A percentile compares a stretch with the other conserved stretches of the same genome.
Evolutionary conservation across 2,329 filamentous ascomycete species (phyloP).

Genomic region (Dactylellina haptotyla): DNA sequence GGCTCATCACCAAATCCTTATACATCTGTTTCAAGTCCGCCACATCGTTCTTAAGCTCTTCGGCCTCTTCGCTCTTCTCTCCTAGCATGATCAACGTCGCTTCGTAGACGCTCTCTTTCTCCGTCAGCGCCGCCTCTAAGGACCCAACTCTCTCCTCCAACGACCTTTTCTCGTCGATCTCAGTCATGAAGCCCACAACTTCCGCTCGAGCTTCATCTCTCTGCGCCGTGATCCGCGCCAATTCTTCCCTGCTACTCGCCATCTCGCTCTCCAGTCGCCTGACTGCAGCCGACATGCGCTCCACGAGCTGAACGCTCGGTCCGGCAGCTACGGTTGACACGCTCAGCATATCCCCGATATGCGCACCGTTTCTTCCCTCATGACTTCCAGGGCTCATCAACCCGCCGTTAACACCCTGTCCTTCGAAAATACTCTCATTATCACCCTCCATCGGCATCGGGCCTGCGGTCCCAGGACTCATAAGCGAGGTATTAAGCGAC

Average conservation of each 20-base stretch:
- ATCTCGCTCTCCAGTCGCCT: conserved; percentile 91
- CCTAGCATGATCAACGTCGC: conserved; percentile 93
- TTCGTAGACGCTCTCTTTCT: conserved; percentile 81
- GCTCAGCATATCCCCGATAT: conserved; percentile 75
- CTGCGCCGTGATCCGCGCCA: conserved; percentile 80
- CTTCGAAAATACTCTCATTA: conserved; percentile 66
- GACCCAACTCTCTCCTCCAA: conserved; percentile 70
- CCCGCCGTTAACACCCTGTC: conserved; percentile 64
- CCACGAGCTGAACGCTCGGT: conserved; percentile 92
- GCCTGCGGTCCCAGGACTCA: conserved; percentile 23
- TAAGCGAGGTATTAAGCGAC: conserved; percentile 60
- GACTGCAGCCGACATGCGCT: conserved; percentile 93
- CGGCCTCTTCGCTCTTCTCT: conserved; percentile 94
- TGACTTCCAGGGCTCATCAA: conserved; percentile 73
- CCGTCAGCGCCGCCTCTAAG: conserved; percentile 74
- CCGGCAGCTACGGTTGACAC: conserved; percentile 90
- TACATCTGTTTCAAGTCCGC: conserved; percentile 96
- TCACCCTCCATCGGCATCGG: conserved; percentile 61
- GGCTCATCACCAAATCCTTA: conserved; percentile 86
- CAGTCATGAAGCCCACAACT: conserved; percentile 88
- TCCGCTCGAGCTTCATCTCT: conserved; percentile 91
- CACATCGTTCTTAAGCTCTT: conserved; percentile 89
- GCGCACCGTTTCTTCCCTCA: conserved; percentile 64
- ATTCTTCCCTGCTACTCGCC: conserved; percentile 85
- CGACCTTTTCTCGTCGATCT: conserved; percentile 76